These are phyloP conservation scores for Parietaria judaica DNA, from an alignment of 306 rosid genomes.

Conservation along the genomic window DNA sequence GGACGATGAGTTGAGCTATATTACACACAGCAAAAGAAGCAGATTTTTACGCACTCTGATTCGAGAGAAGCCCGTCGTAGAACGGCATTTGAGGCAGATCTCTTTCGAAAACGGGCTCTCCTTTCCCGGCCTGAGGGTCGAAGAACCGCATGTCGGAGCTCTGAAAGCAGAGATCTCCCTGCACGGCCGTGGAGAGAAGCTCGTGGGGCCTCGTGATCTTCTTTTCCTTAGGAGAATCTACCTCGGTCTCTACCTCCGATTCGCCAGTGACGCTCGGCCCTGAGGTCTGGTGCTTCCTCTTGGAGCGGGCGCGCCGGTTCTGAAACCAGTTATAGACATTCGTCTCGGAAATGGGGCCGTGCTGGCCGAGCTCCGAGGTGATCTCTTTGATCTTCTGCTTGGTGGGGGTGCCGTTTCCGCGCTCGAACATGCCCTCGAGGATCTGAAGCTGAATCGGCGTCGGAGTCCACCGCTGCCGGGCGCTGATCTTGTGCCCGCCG, in stretches of 20 bases:
- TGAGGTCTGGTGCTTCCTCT: constrained; percentile 67
- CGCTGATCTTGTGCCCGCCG: constrained; percentile 73
- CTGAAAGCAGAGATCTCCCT: constrained; percentile 62
- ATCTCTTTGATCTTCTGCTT: constrained; percentile 93
- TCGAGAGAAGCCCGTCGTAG: constrained; percentile 56
- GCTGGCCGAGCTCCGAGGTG: constrained; percentile 74
- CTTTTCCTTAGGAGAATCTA: constrained; percentile 78
- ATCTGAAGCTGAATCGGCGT: constrained; percentile 81
- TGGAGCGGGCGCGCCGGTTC: constrained; percentile 90
- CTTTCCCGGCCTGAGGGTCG: constrained; percentile 40
- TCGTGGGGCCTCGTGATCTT: constrained; percentile 56
- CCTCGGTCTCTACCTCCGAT: constrained; percentile 67
- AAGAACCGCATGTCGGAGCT: constrained; percentile 62
- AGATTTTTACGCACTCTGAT: no score
- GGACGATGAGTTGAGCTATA: no score
- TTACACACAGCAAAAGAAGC: no score
- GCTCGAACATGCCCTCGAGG: constrained; percentile 80
- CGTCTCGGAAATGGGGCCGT: constrained; percentile 89
- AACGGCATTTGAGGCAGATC: constrained; percentile 40
- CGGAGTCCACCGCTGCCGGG: constrained; percentile 98
- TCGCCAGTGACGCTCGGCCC: constrained; percentile 39
- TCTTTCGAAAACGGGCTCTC: constrained; percentile 46
- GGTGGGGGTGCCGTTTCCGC: constrained; percentile 90
- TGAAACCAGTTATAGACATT: constrained; percentile 98
- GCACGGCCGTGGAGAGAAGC: constrained; percentile 39